phyloP scores from a whole-genome alignment of 371 early-diverging fungal species.

The Lichtheimia hyalospora region DNA sequence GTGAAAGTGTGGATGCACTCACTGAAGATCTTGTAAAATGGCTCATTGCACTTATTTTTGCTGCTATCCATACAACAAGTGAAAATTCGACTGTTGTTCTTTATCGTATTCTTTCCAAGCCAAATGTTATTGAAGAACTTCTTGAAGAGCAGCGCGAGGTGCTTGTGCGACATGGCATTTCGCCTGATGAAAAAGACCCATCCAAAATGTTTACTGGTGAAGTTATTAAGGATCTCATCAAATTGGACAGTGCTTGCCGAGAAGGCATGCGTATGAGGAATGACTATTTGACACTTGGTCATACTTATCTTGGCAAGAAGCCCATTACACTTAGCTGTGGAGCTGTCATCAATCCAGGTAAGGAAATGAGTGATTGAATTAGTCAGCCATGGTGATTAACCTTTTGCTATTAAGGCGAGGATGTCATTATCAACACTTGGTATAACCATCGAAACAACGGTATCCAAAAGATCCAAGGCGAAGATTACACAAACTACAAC shows the following conservation, averaged over 20 bases:
- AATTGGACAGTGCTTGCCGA: slow-evolving; percentile 52
- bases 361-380: background rate
- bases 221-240: slow-evolving; percentile 33
- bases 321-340: slow-evolving; percentile 41
- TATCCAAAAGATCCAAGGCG: slow-evolving; percentile 7
- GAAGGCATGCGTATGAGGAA: slow-evolving; percentile 39
- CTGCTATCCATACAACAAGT: slow-evolving; percentile 41
- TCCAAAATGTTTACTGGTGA: slow-evolving; percentile 21
- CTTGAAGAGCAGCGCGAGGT: slow-evolving; percentile 43
- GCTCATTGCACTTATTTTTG: slow-evolving; percentile 32
- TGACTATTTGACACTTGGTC: slow-evolving; percentile 22
- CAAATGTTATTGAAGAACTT: slow-evolving; percentile 39
- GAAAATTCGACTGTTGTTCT: slow-evolving; percentile 35
- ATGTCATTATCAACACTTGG: slow-evolving; percentile 28
- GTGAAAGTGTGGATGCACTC: background rate
- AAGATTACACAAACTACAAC: slow-evolving; percentile 28
- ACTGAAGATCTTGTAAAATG: slow-evolving; percentile 10
- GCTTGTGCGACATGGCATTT: slow-evolving; percentile 13
- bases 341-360: slow-evolving; percentile 37
- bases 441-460: slow-evolving; percentile 15
- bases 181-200: slow-evolving; percentile 13
- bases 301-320: slow-evolving; percentile 26
- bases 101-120: slow-evolving; percentile 42
- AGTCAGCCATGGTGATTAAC: background rate
- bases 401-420: slow-evolving; percentile 18